Percentiles rank a stretch among this genome's conserved stretches.
Conservation (phyloP, 169 alveolate genomes). For the Eimeria zaria region DNA sequence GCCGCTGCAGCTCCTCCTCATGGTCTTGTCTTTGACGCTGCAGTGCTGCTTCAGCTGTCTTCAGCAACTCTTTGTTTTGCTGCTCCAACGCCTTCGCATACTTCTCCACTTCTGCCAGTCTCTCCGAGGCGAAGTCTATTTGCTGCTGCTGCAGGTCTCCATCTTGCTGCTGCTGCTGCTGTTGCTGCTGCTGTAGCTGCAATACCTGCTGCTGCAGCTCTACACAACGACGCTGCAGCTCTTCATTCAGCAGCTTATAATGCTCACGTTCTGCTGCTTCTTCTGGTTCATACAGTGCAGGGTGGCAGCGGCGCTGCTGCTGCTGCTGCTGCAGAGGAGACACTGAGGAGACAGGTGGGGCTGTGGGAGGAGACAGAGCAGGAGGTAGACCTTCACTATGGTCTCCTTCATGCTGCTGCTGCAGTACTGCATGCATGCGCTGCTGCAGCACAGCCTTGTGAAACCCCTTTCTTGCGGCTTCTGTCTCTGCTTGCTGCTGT, state of each 20-base stretch:
- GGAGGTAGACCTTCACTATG: constrained; percentile 30
- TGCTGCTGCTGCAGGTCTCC: constrained; percentile 36
- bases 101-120: constrained; percentile 1
- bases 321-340: neutral
- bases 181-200: constrained; percentile 25
- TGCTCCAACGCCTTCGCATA: constrained; percentile 17
- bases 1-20: constrained; percentile 40
- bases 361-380: constrained; percentile 28
- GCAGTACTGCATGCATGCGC: neutral
- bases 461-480: neutral
- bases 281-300: constrained; percentile 13
- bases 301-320: neutral
- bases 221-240: constrained; percentile 49
- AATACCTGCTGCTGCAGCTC: constrained; percentile 57
- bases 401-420: constrained; percentile 25
- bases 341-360: neutral
- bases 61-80: constrained; percentile 45
- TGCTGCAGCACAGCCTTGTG: constrained; percentile 42
- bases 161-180: constrained; percentile 51
- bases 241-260: constrained; percentile 47
- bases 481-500: constrained; percentile 8
- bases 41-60: constrained; percentile 58
- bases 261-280: constrained; percentile 62
- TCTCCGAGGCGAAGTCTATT: neutral
- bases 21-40: constrained; percentile 19